phyloP scores from a whole-genome alignment of 2,329 filamentous ascomycete genomes.

The Colletotrichum aenigma region DNA sequence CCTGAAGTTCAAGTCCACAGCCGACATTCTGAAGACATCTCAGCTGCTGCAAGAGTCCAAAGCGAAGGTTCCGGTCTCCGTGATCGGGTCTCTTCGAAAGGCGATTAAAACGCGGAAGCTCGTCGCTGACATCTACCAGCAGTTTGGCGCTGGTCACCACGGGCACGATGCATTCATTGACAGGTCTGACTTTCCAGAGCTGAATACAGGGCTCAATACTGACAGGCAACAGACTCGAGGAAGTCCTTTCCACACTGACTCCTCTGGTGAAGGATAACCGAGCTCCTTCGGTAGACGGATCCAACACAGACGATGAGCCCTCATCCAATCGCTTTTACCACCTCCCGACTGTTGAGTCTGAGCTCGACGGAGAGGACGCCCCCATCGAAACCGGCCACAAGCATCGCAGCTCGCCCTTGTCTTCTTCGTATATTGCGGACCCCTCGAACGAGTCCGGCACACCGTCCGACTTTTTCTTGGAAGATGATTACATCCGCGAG shows the following conservation, averaged over 20 bases:
- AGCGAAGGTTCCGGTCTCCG: rapidly evolving
- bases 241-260: not conserved
- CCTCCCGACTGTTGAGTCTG: not conserved
- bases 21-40: not conserved
- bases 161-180: not conserved
- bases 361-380: not conserved
- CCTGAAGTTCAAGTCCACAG: not conserved
- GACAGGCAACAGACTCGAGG: not conserved
- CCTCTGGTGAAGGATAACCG: not conserved
- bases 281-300: not conserved
- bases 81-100: not conserved
- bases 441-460: not conserved
- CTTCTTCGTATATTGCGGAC: not conserved
- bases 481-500: not conserved
- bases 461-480: not conserved
- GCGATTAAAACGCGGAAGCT: not conserved
- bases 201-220: no score
- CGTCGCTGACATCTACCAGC: not conserved
- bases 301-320: not conserved
- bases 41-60: not conserved
- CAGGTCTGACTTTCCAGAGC: not conserved
- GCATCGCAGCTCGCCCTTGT: not conserved
- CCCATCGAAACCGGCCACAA: not conserved
- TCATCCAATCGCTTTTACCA: not conserved
- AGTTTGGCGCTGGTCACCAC: not conserved